Base-by-base conservation (phyloP, 1,139 yeast species). In the Taphrina communis region DNA sequence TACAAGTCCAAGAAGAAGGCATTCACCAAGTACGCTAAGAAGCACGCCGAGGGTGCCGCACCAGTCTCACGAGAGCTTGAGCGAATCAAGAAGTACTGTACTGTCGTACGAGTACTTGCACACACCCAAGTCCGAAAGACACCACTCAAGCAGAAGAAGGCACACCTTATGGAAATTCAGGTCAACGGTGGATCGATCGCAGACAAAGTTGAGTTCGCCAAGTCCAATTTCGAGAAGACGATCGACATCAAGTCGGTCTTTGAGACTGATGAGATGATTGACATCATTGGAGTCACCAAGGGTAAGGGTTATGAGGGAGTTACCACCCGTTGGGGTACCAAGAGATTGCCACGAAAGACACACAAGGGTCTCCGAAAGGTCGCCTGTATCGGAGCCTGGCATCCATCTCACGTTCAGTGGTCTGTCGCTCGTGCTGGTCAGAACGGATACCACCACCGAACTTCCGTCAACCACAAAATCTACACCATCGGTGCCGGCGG, bases 261-360 rank as follows among this genome's bases (percentile, higher is more conserved):
- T 82, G 99, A 94, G 87, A 96, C 94, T 86, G 89, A 92, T 85
- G 99, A 94, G 87, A 89, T 90, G 90, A 88, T 94, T 80, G 99
- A 94, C 80, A 97, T 91, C 79, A 88, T 93, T 81, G 99, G 97
- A 80, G 97, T 95, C 82, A 95, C 99, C 88, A 93, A 90, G 88
- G 99, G 99, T 94, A 96, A 94, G 88, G 99, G 99, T 88, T 91
- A 89, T 90, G 99, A 93, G 85, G 99, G 99, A 92, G 98, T 93
- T 79, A 95, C 99, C 86, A 97, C 92, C 92, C 92, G 99, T 90
- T 94, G 98, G 98, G 99, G 99, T 83, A 94, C 99, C 89, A 95
- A 93, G 94, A 92, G 90, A 88, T 87, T 94, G 79, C 99, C 99
- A 85, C 92, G 99, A 88, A 94, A 94, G 96, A 94, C 99, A 83